Conservation (phyloP, 768 basidiomycete species). For the Krasilnikovozyma curviuscula region DNA sequence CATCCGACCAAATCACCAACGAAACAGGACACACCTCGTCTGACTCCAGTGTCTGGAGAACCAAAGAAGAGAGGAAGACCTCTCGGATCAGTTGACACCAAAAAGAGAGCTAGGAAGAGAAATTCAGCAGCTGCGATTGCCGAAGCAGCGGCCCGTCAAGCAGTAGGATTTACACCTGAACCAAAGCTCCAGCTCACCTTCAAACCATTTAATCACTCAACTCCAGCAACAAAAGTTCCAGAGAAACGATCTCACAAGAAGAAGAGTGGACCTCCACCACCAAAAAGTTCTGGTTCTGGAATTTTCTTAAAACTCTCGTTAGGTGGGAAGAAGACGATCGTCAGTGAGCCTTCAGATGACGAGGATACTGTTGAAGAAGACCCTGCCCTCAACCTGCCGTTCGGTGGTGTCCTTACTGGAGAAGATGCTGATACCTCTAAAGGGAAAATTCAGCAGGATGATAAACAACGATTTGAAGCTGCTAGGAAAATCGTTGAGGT, state of each 20-base stretch:
- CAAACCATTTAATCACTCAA: not conserved
- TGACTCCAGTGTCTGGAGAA: no score
- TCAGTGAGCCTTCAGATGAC: not conserved
- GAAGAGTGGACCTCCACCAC: not conserved
- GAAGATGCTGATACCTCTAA: slow-evolving; percentile 53
- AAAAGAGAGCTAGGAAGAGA: no score
- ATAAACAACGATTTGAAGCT: slow-evolving; percentile 53
- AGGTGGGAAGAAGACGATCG: not conserved
- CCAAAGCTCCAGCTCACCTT: not conserved
- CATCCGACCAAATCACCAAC: no score
- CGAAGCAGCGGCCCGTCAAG: no score
- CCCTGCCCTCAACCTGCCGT: slow-evolving; percentile 38
- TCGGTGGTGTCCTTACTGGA: slow-evolving; percentile 57
- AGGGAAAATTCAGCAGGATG: slow-evolving; percentile 41
- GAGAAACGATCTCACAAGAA: not conserved
- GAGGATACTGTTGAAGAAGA: slow-evolving; percentile 7
- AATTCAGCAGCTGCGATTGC: no score
- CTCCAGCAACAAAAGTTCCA: not conserved
- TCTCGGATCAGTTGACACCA: no score
- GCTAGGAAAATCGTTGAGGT: slow-evolving; percentile 61
- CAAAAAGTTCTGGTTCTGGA: not conserved
- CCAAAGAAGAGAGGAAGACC: no score
- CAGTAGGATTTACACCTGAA: no score
- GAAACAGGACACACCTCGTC: no score
- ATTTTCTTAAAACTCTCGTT: no score